Evolutionary conservation across 441 rosid genomes (phyloP).

Genomic region (Sinapis alba): DNA sequence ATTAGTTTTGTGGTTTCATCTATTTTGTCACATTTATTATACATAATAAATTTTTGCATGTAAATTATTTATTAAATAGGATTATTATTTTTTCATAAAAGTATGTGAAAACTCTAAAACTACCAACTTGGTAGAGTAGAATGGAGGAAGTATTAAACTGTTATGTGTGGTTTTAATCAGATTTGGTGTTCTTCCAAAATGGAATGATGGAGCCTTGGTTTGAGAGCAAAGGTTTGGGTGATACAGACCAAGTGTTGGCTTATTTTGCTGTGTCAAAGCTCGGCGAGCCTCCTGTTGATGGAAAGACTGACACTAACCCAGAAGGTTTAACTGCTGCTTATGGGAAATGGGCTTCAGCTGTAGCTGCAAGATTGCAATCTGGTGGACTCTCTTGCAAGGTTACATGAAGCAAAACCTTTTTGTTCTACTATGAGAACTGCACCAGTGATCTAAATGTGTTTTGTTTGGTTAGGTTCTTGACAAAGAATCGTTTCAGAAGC

Average conservation of each 20-base stretch:
- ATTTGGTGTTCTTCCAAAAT: conserved; percentile 96
- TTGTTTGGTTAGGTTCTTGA: conserved; percentile 51
- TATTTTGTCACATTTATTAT: no score
- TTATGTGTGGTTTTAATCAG: conserved; percentile 40
- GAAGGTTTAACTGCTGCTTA: conserved; percentile 92
- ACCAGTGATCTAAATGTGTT: background rate
- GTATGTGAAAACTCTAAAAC: no score
- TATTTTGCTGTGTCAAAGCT: conserved; percentile 93
- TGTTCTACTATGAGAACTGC: background rate
- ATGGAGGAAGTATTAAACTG: background rate
- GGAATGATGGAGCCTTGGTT: conserved; percentile 99
- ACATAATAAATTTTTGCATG: no score
- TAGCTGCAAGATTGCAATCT: conserved; percentile 75
- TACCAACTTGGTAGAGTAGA: no score
- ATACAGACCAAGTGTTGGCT: conserved; percentile 85
- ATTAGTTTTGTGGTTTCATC: no score
- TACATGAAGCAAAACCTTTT: background rate
- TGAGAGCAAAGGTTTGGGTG: conserved; percentile 72
- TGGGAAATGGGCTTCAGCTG: conserved; percentile 88
- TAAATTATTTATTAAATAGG: no score
- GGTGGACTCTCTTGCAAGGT: conserved; percentile 97
- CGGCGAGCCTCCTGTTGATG: conserved; percentile 84
- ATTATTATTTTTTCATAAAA: no score
- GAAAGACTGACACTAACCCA: conserved; percentile 91
- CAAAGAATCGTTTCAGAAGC: conserved; percentile 87